Evolutionary conservation across 345 rosid genomes (phyloP), one percentile per base, ranked within the genome.

Genomic region (Gossypium stocksii): DNA sequence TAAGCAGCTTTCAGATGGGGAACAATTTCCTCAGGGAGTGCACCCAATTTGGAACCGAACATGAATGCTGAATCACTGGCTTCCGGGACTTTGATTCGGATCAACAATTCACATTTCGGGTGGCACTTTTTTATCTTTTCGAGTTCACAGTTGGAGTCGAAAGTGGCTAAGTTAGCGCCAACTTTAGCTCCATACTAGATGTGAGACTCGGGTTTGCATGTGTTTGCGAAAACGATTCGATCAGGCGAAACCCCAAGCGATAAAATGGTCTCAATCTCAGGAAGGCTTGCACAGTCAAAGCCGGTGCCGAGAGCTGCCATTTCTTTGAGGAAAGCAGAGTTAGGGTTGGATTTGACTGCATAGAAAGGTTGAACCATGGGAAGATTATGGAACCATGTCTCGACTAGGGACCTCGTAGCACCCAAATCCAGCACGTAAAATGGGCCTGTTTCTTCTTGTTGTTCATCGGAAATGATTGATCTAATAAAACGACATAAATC

Each of bases 261-360:
- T 16, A 78, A 52, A 25, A 83, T 54, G 27, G 82, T 22, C 19
- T 81, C 75, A 9, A 78, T 81, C 71, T 83, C 84, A 1, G 75
- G 72, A 3, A 25, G 69, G 54, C 79, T 78, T 2, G 81, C 82
- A 12, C 84, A 83, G 60, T 83, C 84, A 11, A 81, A 83, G 71
- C 48, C 58, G 1, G 79, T 62, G 45, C 84, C 86, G 1, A 76
- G 79, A 9, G 77, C 48, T 0, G 84, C 86, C 11, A 81, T 53
- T 12, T 60, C 46, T 16, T 69, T 65, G 22, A 84, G 76, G 9
- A 84, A 25, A 45, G 75, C 74, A 0, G 74, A 74, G 4, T 73
- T 72, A 3, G 65, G 73, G 72, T 81, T 84, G 75, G 85, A 79
- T 61, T 81, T 84, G 22, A 77, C 81, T 14, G 81, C 87, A 27